A percentile compares a stretch with the other conserved stretches of the same genome.
Conservation (phyloP, 208 protist species). For the Leishmania major region DNA sequence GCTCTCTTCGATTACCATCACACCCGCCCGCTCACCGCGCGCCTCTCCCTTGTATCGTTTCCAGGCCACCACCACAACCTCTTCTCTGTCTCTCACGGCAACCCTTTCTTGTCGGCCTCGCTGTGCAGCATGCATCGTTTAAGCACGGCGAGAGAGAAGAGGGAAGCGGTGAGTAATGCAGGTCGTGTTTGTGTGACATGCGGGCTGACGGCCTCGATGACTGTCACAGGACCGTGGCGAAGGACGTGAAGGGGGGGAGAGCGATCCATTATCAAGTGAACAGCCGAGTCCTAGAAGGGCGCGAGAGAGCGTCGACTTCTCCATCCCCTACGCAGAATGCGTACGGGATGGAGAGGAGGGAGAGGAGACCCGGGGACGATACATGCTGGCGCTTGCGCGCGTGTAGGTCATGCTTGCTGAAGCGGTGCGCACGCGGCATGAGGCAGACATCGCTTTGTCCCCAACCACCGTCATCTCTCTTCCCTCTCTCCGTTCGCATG, state of each 20-base stretch:
- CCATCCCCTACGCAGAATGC: too few relatives aligned
- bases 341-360: neutral
- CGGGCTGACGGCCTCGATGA: neutral
- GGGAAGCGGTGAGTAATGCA: neutral
- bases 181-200: neutral
- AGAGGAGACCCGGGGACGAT: neutral
- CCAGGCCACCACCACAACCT: neutral
- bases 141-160: neutral
- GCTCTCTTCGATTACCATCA: too few relatives aligned
- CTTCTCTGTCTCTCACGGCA: neutral
- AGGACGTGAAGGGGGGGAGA: neutral
- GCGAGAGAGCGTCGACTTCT: neutral
- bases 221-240: neutral
- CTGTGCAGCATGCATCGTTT: neutral
- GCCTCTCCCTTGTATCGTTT: too few relatives aligned
- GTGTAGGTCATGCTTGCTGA: neutral
- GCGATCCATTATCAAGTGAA: neutral
- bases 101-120: neutral
- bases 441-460: neutral
- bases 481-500: neutral
- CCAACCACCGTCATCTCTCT: neutral
- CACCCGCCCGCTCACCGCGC: too few relatives aligned
- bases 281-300: neutral
- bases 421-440: neutral
- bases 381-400: neutral